Percentiles rank a stretch among this genome's conserved stretches.
Evolutionary conservation across 805 yeast species (phyloP).

Genomic region (Yamadazyma phyllophila): DNA sequence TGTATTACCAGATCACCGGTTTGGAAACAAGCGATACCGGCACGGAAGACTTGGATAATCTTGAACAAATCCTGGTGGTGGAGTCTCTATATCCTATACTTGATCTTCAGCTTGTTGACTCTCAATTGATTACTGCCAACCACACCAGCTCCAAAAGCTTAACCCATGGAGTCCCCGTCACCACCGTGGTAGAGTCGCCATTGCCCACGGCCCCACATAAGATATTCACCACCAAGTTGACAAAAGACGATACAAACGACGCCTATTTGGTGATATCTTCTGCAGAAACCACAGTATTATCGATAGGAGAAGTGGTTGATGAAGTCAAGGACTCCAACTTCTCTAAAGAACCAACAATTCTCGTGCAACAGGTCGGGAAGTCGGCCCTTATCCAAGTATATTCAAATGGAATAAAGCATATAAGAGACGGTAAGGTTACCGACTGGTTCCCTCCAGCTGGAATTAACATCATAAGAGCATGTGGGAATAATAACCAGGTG

Average conservation of each 20-base stretch:
- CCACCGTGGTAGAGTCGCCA: conserved; percentile 69
- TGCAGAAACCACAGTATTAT: conserved; percentile 67
- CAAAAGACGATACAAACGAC: conserved; percentile 47
- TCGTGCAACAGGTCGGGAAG: conserved; percentile 65
- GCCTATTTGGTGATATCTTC: conserved; percentile 63
- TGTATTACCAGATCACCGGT: conserved; percentile 66
- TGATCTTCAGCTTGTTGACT: conserved; percentile 22
- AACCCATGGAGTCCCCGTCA: conserved; percentile 57
- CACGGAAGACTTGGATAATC: conserved; percentile 49
- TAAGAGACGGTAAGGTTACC: conserved; percentile 32
- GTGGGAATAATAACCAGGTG: conserved; percentile 67
- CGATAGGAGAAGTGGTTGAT: conserved; percentile 78
- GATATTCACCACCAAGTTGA: conserved; percentile 62
- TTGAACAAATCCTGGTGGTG: conserved; percentile 54
- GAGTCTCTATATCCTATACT: conserved; percentile 53
- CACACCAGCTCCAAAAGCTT: conserved; percentile 39
- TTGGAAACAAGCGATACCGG: conserved; percentile 61
- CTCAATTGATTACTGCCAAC: conserved; percentile 5
- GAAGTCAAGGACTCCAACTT: conserved; percentile 69
- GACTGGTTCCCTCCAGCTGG: conserved; percentile 89
- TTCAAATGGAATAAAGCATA: conserved; percentile 63
- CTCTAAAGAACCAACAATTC: conserved; percentile 59
- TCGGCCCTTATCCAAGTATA: conserved; percentile 71
- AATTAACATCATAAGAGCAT: conserved; percentile 54
- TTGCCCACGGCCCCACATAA: conserved; percentile 61